Evolutionary conservation across 352 stramenopile species (phyloP).

Genomic region (Thalassiosira ordinaria): DNA sequence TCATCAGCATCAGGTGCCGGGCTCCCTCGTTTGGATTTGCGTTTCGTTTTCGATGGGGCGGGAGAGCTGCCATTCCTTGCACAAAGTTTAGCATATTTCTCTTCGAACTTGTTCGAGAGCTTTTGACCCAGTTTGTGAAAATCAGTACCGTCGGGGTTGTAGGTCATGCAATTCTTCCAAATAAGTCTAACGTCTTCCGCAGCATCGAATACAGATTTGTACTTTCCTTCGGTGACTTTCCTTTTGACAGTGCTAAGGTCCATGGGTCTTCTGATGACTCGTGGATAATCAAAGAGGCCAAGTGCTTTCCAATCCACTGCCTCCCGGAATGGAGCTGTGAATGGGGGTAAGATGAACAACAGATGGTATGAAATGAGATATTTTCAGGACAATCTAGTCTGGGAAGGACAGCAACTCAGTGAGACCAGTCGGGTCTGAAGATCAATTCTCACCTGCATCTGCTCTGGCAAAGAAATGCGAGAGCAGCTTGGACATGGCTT

Average conservation of each 20-base stretch:
- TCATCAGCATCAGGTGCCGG: slow-evolving; percentile 8
- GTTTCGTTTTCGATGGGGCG: slow-evolving; percentile 1
- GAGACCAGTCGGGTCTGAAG: background rate
- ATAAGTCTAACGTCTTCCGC: slow-evolving; percentile 86
- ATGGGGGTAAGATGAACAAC: slow-evolving; percentile 2
- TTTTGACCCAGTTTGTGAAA: slow-evolving; percentile 48
- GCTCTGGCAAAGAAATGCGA: slow-evolving; percentile 18
- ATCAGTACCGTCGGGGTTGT: slow-evolving; percentile 70
- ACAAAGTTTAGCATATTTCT: slow-evolving; percentile 32
- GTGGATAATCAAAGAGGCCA: slow-evolving; percentile 86
- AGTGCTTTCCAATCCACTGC: slow-evolving; percentile 81
- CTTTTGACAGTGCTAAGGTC: slow-evolving; percentile 85
- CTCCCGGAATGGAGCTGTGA: slow-evolving; percentile 71
- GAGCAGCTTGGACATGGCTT: slow-evolving; percentile 31
- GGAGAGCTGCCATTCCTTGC: slow-evolving; percentile 16
- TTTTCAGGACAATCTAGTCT: slow-evolving; percentile 2
- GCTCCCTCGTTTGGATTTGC: slow-evolving; percentile 5
- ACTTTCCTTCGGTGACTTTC: slow-evolving; percentile 78
- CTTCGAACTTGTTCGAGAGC: slow-evolving; percentile 39
- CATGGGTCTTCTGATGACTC: slow-evolving; percentile 87
- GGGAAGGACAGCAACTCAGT: slow-evolving; percentile 1
- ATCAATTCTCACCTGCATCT: slow-evolving; percentile 24
- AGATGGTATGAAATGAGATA: slow-evolving; percentile 2
- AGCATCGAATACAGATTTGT: slow-evolving; percentile 78
- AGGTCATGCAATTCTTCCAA: slow-evolving; percentile 89